Conservation (phyloP, 805 yeast genomes). For the Starmerella lactis-condensi region DNA sequence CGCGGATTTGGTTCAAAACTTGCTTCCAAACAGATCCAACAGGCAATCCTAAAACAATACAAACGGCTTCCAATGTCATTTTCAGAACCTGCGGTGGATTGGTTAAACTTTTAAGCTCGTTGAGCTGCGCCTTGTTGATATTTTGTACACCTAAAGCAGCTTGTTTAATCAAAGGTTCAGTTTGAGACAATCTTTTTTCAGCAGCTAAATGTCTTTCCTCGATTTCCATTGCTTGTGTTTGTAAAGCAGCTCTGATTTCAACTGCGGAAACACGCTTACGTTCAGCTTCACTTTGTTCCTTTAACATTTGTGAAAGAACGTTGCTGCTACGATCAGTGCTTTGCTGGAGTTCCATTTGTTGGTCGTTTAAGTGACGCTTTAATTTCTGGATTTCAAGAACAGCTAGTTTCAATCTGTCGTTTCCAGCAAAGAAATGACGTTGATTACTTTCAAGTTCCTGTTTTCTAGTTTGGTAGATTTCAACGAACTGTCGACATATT, state of each 20-base stretch:
- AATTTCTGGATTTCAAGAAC: slow-evolving; percentile 51
- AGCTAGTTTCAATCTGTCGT: slow-evolving; percentile 59
- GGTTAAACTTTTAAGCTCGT: slow-evolving; percentile 73
- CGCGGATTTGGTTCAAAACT: slow-evolving; percentile 58
- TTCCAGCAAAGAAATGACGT: slow-evolving; percentile 52
- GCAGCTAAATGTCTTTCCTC: slow-evolving; percentile 36
- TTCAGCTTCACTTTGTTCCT: slow-evolving; percentile 83
- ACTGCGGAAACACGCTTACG: slow-evolving; percentile 71
- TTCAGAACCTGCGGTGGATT: slow-evolving; percentile 84
- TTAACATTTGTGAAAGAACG: slow-evolving; percentile 57
- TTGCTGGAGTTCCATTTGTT: slow-evolving; percentile 29
- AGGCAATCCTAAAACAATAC: slow-evolving; percentile 56
- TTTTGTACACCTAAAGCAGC: slow-evolving; percentile 83
- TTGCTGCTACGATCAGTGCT: slow-evolving; percentile 54
- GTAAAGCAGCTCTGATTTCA: slow-evolving; percentile 52
- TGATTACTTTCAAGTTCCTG: slow-evolving; percentile 42
- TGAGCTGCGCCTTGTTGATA: slow-evolving; percentile 77
- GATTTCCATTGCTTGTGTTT: slow-evolving; percentile 46
- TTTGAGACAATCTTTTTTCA: slow-evolving; percentile 43
- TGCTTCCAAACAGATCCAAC: slow-evolving; percentile 52
- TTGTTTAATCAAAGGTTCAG: slow-evolving; percentile 68
- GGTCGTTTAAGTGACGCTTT: slow-evolving; percentile 34
- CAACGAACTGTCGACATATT: slow-evolving; percentile 13
- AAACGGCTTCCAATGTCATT: slow-evolving; percentile 71
- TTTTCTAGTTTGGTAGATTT: slow-evolving; percentile 29